Evolutionary conservation across 202 grass and related monocot species (phyloP), one percentile per base, ranked within the genome.

Genomic region (Elaeis oleifera): DNA sequence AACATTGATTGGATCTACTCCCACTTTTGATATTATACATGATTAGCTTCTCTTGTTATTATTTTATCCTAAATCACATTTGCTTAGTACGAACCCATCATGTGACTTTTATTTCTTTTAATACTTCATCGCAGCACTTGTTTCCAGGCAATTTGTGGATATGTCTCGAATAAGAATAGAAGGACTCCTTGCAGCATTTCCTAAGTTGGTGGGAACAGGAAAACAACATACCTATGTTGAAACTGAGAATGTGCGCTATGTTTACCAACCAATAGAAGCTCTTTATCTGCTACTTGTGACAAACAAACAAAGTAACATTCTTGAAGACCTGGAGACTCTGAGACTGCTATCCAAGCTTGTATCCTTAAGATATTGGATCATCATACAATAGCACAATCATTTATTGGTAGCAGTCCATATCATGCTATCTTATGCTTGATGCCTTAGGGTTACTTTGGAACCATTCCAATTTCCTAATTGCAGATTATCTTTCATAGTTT

Each of bases 181-280:
- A 77, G 91, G 87, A 28, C 64, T 96, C 54, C 84, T 96, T 16
- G 87, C 87, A 67, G 91, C 91, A 66, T 96, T 96, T 67, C 81
- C 84, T n/a, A 96, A 96, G 49, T 61, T 96, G 84, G 81, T 96
- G 54, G 91, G 87, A 70, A 88, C 71, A 61, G 87, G 81, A 85
- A 96, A 90, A 64, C 91, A 96, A 44, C 91, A 96, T 68, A 96
- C 91, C 21, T 96, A 90, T 74, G 81, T 96, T 73, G 91, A 96
- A 67, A 88, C 87, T 69, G 87, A 96, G 80, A 90, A 88, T 77
- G 91, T 90, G 44, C 83, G 87, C 54, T 96, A 96, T 77, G 79
- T 96, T 16, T 96, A 90, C 76, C 91, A 90, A 73, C 84, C 87
- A 65, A 96, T 96, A 58, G 91, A 96, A 80, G 70, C 29, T 39